These are phyloP conservation scores for Rhynchosporium secalis DNA, from an alignment of 2,329 filamentous ascomycete species.

Conservation along the genomic window DNA sequence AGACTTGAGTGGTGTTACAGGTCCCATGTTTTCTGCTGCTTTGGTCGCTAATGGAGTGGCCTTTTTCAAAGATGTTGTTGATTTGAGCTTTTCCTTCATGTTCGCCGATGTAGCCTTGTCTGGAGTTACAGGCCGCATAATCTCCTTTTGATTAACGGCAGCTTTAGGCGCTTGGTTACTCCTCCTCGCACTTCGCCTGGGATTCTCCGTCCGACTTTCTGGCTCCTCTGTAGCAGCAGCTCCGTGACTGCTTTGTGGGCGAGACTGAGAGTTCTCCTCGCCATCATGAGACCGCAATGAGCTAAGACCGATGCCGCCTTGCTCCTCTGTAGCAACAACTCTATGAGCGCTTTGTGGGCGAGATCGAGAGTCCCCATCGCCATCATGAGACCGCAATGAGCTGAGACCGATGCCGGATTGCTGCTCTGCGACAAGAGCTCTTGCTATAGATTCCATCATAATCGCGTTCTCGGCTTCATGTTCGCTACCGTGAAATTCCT, in stretches of 20 bases:
- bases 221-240: conserved; percentile 7
- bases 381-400: too few relatives aligned
- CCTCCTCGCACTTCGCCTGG: conserved; percentile 27
- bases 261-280: too few relatives aligned
- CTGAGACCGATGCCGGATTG: too few relatives aligned
- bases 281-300: too few relatives aligned
- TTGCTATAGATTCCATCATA: too few relatives aligned
- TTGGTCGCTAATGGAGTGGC: not conserved
- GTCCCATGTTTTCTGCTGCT: conserved; percentile 20
- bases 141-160: conserved; percentile 20
- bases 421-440: too few relatives aligned
- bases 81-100: not conserved
- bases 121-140: conserved; percentile 17
- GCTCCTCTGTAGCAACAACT: too few relatives aligned
- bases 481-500: too few relatives aligned
- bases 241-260: not conserved
- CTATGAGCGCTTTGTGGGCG: too few relatives aligned
- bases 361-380: too few relatives aligned
- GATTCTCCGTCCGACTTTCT: conserved; percentile 17
- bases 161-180: conserved; percentile 18
- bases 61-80: not conserved
- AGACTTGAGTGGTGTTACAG: conserved; percentile 20
- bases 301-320: too few relatives aligned
- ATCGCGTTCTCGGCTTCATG: too few relatives aligned
- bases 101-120: not conserved